Evolutionary conservation across 768 basidiomycete genomes (phyloP).

Genomic region (Imleria badia): DNA sequence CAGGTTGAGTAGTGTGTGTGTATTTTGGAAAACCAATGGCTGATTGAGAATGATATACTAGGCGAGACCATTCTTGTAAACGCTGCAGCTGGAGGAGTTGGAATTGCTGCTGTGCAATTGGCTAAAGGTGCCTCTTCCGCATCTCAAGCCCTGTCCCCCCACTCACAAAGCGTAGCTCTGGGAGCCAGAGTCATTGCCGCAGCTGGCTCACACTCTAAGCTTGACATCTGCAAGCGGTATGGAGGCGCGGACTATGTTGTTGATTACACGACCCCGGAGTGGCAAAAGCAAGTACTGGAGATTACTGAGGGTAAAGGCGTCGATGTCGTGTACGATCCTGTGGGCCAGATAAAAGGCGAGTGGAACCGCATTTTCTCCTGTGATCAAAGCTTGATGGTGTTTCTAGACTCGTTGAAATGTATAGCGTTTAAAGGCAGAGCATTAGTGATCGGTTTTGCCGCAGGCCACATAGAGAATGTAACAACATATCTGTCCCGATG

Average conservation of each 20-base stretch:
- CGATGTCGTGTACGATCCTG: constrained; percentile 85
- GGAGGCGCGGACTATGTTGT: constrained; percentile 85
- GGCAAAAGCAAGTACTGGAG: constrained; percentile 88
- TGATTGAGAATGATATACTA: constrained; percentile 25
- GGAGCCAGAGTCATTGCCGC: constrained; percentile 96
- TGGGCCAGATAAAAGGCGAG: constrained; percentile 71
- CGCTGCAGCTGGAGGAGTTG: constrained; percentile 95
- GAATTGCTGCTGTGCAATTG: constrained; percentile 87
- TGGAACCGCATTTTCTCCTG: background rate
- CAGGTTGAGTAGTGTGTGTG: constrained; percentile 45
- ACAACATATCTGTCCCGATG: background rate
- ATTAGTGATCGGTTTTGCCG: constrained; percentile 77
- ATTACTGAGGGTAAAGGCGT: constrained; percentile 85
- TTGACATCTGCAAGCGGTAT: constrained; percentile 69
- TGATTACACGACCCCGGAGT: constrained; percentile 73
- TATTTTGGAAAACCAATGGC: background rate
- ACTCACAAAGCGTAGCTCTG: constrained; percentile 50
- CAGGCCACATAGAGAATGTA: constrained; percentile 27
- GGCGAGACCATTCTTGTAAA: constrained; percentile 93
- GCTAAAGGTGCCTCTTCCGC: constrained; percentile 66
- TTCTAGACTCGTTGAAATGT: constrained; percentile 80
- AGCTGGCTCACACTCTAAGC: constrained; percentile 75
- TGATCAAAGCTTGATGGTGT: background rate
- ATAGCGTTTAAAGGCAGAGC: constrained; percentile 93
- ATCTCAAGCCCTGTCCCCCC: background rate